Evolutionary conservation across 306 rosid species (phyloP), one percentile per base, ranked within the genome.

Genomic region (Vigna nakashimae): DNA sequence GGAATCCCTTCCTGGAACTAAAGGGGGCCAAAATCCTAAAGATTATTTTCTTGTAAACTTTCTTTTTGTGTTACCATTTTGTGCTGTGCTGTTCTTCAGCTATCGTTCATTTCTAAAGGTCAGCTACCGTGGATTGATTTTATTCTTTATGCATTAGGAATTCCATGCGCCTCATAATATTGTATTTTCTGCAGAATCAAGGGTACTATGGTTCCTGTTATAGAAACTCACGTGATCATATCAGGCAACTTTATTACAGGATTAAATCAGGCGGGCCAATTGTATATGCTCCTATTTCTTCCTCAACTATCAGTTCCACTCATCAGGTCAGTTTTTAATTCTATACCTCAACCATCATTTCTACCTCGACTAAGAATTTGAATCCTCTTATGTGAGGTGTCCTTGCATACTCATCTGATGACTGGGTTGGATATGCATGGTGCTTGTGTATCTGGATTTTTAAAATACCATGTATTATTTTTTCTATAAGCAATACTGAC

Each of bases 1-100:
- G 59, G 98, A 91, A 81, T 79, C 98, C 82, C 94, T 96, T 82
- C 98, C 97, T 24, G 94, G 98, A 86, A 91, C 99, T 56, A 87
- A 89, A 80, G 94, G 97, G 16, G 99, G 98, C 28, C 84, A 69
- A 84, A 90, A 90, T 79, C 96, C 97, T 65, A 87, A 84, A 38
- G 99, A 96, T 69, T 80, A 82, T 84, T 83, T 91, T 81, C 75
- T 90, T 52, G 91, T 92, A 86, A 90, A 84, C 68, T 78, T 92
- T 84, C 94, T 96, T 74, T 83, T 84, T 82, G 82, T 88, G 55
- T 81, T 96, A 52, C 99, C 99, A 15, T 59, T 91, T 67, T 86
- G 88, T 80, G 93, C 90, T 76, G 75, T 91, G 64, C 60, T 90
- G 84, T 87, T 91, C 49, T 87, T 82, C 82, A 86, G 79, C 80